phyloP scores from a whole-genome alignment of 164 flowering plant genomes.

The Houttuynia cordata region DNA sequence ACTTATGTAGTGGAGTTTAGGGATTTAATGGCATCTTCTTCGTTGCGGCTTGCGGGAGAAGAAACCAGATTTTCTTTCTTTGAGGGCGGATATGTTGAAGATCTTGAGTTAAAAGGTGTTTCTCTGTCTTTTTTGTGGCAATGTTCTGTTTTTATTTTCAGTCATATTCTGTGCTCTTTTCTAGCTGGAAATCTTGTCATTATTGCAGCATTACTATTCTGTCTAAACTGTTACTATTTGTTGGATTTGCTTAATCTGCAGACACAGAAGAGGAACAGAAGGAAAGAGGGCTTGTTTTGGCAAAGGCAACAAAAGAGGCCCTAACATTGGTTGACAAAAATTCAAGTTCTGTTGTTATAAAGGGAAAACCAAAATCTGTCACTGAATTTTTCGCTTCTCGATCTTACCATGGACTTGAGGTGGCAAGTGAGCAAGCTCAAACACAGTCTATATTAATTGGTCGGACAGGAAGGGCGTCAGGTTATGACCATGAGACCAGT shows the following conservation, averaged over 20 bases:
- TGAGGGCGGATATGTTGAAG: constrained; percentile 82
- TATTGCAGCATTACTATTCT: no score
- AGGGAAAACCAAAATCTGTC: constrained; percentile 55
- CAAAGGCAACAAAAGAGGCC: constrained; percentile 48
- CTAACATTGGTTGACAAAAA: constrained; percentile 39
- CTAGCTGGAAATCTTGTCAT: no score
- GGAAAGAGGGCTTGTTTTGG: constrained; percentile 31
- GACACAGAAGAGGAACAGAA: constrained; percentile 26
- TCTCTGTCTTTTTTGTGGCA: constrained; percentile 1
- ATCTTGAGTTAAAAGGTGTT: constrained; percentile 45
- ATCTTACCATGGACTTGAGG: constrained; percentile 77
- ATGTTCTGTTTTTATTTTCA: background rate
- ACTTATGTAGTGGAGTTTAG: constrained; percentile 66
- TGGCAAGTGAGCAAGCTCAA: constrained; percentile 19
- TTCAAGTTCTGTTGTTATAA: constrained; percentile 16
- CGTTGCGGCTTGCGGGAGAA: constrained; percentile 22
- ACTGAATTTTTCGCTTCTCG: constrained; percentile 60
- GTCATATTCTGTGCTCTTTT: no score
- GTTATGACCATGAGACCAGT: constrained; percentile 54
- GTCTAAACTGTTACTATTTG: background rate
- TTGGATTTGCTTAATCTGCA: constrained; percentile 8
- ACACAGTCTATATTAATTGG: constrained; percentile 48
- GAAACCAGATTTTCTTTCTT: constrained; percentile 88
- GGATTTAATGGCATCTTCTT: constrained; percentile 41
- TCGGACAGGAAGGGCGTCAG: constrained; percentile 77